Evolutionary conservation across 2,329 filamentous ascomycete species (phyloP).

Genomic region (Cercospora canescens): DNA sequence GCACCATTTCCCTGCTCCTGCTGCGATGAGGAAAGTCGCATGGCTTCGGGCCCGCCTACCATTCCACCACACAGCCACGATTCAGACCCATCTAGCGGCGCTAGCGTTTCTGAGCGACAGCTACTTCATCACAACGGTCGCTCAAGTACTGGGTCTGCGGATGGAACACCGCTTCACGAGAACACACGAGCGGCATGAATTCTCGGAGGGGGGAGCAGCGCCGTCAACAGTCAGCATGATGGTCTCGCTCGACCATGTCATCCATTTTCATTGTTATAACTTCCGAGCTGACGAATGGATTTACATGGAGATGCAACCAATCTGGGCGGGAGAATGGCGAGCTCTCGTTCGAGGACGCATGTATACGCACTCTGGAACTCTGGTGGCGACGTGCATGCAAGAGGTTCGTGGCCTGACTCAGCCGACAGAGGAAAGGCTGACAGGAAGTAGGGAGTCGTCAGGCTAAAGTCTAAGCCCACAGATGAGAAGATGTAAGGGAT

Average conservation of each 20-base stretch:
- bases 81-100: background rate
- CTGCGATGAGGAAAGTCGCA: background rate
- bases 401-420: background rate
- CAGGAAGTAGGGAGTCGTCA: background rate
- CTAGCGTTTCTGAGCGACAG: background rate
- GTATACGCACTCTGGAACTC: background rate
- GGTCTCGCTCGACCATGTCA: background rate
- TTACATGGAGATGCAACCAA: background rate
- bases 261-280: background rate
- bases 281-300: background rate
- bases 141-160: background rate
- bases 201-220: background rate
- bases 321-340: background rate
- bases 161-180: background rate
- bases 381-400: background rate
- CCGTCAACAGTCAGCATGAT: background rate
- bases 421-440: background rate
- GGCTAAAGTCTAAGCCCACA: background rate
- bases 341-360: background rate
- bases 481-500: background rate
- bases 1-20: background rate
- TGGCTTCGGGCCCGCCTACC: background rate
- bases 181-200: background rate
- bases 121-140: background rate
- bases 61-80: background rate